Conservation (phyloP, 192 early-diverging fungal species). For the Pilaira anomala region DNA sequence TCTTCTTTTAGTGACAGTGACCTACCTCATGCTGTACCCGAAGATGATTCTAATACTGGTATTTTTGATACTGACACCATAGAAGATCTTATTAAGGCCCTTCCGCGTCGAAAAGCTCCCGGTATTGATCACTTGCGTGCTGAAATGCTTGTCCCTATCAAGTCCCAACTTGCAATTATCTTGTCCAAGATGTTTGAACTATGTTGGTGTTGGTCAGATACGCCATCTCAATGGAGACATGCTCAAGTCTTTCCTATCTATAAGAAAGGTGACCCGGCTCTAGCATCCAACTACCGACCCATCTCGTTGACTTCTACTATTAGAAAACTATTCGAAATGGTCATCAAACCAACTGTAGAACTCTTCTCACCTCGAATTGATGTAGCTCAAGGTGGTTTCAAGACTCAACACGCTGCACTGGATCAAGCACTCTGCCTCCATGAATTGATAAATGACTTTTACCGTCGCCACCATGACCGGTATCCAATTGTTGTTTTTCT, state of each 20-base stretch:
- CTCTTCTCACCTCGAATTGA: not conserved
- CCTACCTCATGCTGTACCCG: no score
- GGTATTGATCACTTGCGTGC: constrained; percentile 22
- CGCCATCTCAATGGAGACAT: constrained; percentile 12
- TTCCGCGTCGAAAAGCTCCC: constrained; percentile 8
- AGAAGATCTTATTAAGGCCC: not conserved
- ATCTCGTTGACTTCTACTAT: not conserved
- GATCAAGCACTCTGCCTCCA: not conserved
- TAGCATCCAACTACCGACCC: constrained; percentile 3
- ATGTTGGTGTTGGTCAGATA: constrained; percentile 12
- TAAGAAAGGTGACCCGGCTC: not conserved
- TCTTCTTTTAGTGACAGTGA: no score
- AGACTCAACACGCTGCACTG: not conserved
- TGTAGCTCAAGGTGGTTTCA: not conserved
- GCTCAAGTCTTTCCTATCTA: constrained; percentile 5
- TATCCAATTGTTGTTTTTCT: no score
- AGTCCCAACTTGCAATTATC: not conserved
- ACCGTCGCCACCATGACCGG: no score
- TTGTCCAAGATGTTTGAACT: constrained; percentile 4
- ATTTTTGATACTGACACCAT: no score
- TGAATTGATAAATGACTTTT: no score
- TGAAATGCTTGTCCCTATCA: constrained; percentile 12
- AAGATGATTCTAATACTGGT: no score
- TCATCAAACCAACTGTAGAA: not conserved
- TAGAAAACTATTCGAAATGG: constrained; percentile 15